phyloP scores from a whole-genome alignment of 108 stramenopile genomes.

The Nitzschia sp. region DNA sequence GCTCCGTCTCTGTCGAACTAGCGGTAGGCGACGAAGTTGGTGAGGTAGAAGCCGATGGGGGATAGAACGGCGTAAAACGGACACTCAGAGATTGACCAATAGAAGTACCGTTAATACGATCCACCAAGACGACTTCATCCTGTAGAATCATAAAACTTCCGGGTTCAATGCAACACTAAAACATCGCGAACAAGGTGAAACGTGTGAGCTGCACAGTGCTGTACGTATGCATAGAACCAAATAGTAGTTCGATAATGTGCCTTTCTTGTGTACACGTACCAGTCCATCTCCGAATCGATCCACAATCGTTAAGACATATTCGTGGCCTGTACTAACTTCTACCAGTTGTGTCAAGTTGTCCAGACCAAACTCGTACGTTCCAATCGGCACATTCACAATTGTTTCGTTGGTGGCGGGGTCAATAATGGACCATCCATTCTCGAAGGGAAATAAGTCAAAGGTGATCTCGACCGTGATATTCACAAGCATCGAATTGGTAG shows the following conservation, averaged over 20 bases:
- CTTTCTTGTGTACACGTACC: background rate
- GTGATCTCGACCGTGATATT: background rate
- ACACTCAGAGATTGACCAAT: background rate
- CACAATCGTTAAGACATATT: background rate
- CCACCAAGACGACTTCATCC: background rate
- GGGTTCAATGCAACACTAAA: background rate
- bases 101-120: background rate
- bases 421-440: background rate
- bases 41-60: background rate
- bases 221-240: background rate
- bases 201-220: too few relatives aligned
- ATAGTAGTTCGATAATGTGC: background rate
- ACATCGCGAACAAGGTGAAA: too few relatives aligned
- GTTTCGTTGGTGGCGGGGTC: background rate
- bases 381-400: background rate
- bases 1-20: too few relatives aligned
- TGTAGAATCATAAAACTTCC: background rate
- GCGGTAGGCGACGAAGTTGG: too few relatives aligned
- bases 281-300: background rate
- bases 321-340: background rate
- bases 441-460: background rate
- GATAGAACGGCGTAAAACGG: background rate
- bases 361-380: background rate
- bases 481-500: background rate
- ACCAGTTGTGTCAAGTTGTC: background rate